These are phyloP conservation scores for Boletus sp. DNA, from an alignment of 768 basidiomycete genomes.

Conservation along the genomic window DNA sequence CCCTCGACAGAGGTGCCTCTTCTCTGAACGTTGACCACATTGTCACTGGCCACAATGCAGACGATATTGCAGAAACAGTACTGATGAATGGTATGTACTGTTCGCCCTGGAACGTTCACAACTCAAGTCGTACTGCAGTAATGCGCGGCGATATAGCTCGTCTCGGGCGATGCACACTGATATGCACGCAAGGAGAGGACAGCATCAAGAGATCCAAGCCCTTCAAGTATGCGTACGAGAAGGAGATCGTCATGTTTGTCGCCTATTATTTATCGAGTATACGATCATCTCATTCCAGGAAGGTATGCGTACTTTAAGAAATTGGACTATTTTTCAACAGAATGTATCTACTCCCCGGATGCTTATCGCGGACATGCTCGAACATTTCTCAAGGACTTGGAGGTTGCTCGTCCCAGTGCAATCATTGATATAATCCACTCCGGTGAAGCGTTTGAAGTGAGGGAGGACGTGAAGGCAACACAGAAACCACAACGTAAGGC, in stretches of 20 bases:
- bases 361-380: conserved; percentile 97
- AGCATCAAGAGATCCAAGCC: conserved; percentile 97
- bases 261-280: background rate
- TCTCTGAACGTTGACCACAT: conserved; percentile 92
- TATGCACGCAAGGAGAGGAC: conserved; percentile 95
- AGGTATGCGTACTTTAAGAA: conserved; percentile 99
- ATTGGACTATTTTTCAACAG: conserved; percentile 97
- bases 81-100: conserved; percentile 88
- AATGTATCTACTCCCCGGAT: conserved; percentile 98
- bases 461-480: conserved; percentile 76
- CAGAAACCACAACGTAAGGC: conserved; percentile 82
- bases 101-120: background rate
- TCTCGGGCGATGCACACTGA: conserved; percentile 87
- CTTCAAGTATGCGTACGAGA: conserved; percentile 99
- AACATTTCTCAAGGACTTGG: conserved; percentile 90
- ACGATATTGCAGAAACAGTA: conserved; percentile 98
- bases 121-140: conserved; percentile 46
- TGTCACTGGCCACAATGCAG: conserved; percentile 98
- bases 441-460: conserved; percentile 87
- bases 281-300: conserved; percentile 8
- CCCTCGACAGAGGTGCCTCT: conserved; percentile 90
- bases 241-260: conserved; percentile 96
- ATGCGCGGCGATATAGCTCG: conserved; percentile 98
- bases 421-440: conserved; percentile 98
- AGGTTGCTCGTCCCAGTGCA: conserved; percentile 88